Percentiles rank a stretch among this genome's conserved stretches.
Conservation (phyloP, 192 early-diverging fungal species). For the Coemansia sp. region DNA sequence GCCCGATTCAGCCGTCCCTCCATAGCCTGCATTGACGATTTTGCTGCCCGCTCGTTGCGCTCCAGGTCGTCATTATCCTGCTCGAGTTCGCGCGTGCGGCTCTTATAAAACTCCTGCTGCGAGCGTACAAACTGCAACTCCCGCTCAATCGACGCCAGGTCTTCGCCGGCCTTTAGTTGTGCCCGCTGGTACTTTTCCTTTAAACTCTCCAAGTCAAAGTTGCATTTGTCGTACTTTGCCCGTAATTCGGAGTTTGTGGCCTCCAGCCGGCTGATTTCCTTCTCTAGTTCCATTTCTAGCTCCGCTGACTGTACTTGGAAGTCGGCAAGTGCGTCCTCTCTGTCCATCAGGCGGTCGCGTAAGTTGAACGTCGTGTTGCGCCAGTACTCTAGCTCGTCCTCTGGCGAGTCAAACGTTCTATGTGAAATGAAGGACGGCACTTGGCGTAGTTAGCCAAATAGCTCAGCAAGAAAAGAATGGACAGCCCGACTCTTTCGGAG, state of each 20-base stretch:
- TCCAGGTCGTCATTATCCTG: constrained; percentile 81
- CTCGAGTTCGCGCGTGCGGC: constrained; percentile 74
- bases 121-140: constrained; percentile 73
- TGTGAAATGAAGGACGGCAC: not conserved
- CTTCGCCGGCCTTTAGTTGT: constrained; percentile 68
- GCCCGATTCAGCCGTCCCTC: constrained; percentile 73
- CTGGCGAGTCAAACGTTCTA: constrained; percentile 57
- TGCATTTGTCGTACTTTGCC: constrained; percentile 65
- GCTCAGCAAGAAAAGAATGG: not conserved
- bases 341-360: constrained; percentile 61
- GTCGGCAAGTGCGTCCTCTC: constrained; percentile 64
- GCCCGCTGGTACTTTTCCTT: constrained; percentile 73
- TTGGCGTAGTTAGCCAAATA: not conserved
- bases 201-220: constrained; percentile 70
- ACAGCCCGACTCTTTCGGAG: not conserved
- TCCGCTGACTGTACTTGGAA: constrained; percentile 70
- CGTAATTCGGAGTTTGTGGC: constrained; percentile 66
- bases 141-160: constrained; percentile 69
- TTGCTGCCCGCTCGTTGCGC: constrained; percentile 63
- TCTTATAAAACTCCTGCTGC: constrained; percentile 69
- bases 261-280: constrained; percentile 72
- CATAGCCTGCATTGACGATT: constrained; percentile 67
- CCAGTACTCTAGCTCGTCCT: constrained; percentile 74
- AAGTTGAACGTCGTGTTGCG: constrained; percentile 56
- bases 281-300: constrained; percentile 72